Evolutionary conservation across 2,329 filamentous ascomycete species (phyloP).

Genomic region (Xylariaceae sp.): DNA sequence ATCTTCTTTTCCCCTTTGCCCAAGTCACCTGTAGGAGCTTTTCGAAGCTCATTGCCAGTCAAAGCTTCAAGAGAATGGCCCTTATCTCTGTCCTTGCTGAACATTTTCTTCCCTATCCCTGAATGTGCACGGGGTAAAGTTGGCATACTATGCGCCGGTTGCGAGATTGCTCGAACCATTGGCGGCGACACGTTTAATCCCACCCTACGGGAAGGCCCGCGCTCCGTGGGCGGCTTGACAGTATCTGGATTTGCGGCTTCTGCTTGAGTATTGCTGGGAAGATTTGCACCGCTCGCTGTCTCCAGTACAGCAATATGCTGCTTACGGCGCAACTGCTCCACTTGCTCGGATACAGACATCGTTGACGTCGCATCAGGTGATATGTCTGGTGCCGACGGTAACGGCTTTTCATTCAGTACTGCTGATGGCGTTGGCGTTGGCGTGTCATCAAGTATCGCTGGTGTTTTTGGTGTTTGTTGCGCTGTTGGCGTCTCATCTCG

Average conservation of each 20-base stretch:
- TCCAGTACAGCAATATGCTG: constrained; percentile 35
- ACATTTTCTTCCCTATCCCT: constrained; percentile 34
- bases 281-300: constrained; percentile 15
- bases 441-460: constrained; percentile 5
- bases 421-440: constrained; percentile 1
- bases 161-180: constrained; percentile 49
- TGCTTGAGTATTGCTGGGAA: constrained; percentile 15
- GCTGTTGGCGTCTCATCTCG: background rate
- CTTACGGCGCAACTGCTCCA: constrained; percentile 44
- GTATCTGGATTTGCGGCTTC: constrained; percentile 8
- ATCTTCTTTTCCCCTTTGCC: constrained; percentile 68
- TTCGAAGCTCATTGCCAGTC: constrained; percentile 27
- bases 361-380: constrained; percentile 4
- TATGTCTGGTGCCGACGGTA: constrained; percentile 4
- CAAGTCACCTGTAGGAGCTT: constrained; percentile 33
- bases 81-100: constrained; percentile 24
- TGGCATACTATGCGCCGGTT: constrained; percentile 37
- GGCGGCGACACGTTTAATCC: constrained; percentile 46
- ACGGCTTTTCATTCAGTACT: background rate
- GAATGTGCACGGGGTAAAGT: constrained; percentile 43
- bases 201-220: constrained; percentile 39
- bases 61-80: constrained; percentile 18
- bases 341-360: constrained; percentile 26
- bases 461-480: constrained; percentile 4
- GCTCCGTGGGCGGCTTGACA: constrained; percentile 26